Conservation (phyloP, 331 rosid species). For the Malus hybrid region DNA sequence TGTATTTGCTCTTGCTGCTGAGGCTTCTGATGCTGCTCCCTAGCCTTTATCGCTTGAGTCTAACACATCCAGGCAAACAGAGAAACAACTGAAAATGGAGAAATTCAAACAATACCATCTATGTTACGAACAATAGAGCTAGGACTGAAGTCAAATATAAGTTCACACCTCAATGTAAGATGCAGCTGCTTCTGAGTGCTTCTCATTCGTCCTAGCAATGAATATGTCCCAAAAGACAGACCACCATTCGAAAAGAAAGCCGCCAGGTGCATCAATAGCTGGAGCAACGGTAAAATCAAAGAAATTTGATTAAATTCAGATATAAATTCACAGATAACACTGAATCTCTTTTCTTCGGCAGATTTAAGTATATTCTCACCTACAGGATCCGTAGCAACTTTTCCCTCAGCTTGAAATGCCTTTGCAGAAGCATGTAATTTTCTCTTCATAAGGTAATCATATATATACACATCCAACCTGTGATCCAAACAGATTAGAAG, state of each 20-base stretch:
- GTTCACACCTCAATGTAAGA: constrained; percentile 46
- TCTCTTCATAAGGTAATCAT: constrained; percentile 59
- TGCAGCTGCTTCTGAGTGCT: constrained; percentile 58
- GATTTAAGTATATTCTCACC: constrained; percentile 38
- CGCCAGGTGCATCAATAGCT: constrained; percentile 68
- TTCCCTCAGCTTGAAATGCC: constrained; percentile 57
- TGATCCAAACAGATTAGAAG: constrained; percentile 1
- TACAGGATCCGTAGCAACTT: constrained; percentile 42
- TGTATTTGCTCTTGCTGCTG: constrained; percentile 40
- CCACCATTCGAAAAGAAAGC: constrained; percentile 56
- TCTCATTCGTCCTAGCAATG: constrained; percentile 45
- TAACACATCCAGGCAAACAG: constrained; percentile 21
- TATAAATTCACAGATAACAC: neutral
- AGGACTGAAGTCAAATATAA: neutral
- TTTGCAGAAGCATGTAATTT: constrained; percentile 59
- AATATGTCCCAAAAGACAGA: constrained; percentile 49
- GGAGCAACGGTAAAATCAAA: constrained; percentile 6
- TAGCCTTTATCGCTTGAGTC: constrained; percentile 47
- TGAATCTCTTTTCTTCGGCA: neutral
- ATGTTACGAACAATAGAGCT: neutral
- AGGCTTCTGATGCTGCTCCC: constrained; percentile 37
- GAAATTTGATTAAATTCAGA: neutral
- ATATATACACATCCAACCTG: constrained; percentile 74
- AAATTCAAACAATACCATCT: constrained; percentile 12
- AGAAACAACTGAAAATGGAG: neutral